Evolutionary conservation across 2,329 filamentous ascomycete species (phyloP), one percentile per base, ranked within the genome.

Genomic region (Fusarium liriodendri): DNA sequence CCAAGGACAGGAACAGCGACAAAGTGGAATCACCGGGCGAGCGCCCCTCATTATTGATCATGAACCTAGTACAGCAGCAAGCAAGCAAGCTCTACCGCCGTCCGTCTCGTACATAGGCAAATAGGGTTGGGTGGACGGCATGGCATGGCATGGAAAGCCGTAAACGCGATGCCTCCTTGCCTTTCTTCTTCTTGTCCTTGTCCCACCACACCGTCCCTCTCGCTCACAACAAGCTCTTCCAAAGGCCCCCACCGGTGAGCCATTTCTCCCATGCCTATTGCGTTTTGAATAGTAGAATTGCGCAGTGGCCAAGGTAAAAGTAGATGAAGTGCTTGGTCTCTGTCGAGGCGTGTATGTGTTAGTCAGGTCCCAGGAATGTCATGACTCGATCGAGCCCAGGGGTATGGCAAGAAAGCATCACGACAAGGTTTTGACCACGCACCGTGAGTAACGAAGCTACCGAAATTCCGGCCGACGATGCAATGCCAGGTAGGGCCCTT

Each of bases 281-380:
- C 45, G 97, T 99, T 90, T 99, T 99, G 91, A 98, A 99, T 62
- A 99, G 92, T 66, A 99, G 90, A 82, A 99, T 98, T 69, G 97
- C 97, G 84, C 95, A 98, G 88, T 98, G 97, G 64, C 97, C 97
- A 69, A 99, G 93, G 87, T 99, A 99, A 88, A 99, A 99, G 88
- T 99, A 99, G 83, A 99, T 98, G 88, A 99, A 99, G 85, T 99
- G 97, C 87, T 98, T 98, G 32, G 97, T 98, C 85, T 98, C 97
- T 98, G 86, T 40, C 16, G 37, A n/a, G 20, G 47, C 29, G 25
- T 52, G 42, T 47, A 47, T 37, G 33, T 64, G 66, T 78, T 50
- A 78, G 76, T 47, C 37, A 52, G 35, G 60, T 42, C 27, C 54
- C 35, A 20, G 38, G n/a, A 27, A 47, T 42, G 45, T 20, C 20